Base-by-base conservation (phyloP, 306 rosid genomes). In the Mimosa pudica region DNA sequence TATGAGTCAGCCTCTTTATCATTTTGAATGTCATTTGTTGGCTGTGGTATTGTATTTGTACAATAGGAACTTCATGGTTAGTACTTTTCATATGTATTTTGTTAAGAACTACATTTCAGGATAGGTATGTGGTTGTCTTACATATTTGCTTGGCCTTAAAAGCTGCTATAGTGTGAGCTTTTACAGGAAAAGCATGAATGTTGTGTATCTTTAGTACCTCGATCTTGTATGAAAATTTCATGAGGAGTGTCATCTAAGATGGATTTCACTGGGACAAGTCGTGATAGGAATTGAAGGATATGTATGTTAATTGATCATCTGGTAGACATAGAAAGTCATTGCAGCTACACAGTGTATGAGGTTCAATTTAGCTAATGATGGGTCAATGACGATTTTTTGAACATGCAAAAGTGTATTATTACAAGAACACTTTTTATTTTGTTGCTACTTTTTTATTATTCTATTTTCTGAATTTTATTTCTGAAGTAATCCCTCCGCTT, bases 261-360 rank as follows among this genome's bases (percentile, higher is more conserved):
- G 13, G 35, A 20, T 18, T 20, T 58, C 4, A 20, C 20, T 58
- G 41, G 41, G 42, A 30, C 42, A 12, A 32, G 6, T 63, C 44
- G 12, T 63, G 69, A 63, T 12, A 14, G 44, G 45, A 17, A 33
- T 63, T 33, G 44, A 33, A 13, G 45, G 33, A 61, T 0, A 61
- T 30, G 13, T n/a, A n/a, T n/a, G n/a, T n/a, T n/a, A 12, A 33
- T 14, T 36, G 17, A 63, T 63, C 18, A 63, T 63, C 42, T 33
- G 45, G 69, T 35, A 74, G 57, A 6, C 7, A 10, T 63, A 30
- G 78, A 83, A 18, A 77, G 87, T 87, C 87, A 82, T 76, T 18
- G 86, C 78, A 44, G 87, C 60, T 66, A 86, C 86, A 86, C 89
- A 2, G 90, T 91, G 6, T 90, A 88, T 89, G n/a, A 86, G 85